Evolutionary conservation across 495 filamentous ascomycete genomes (phyloP), one percentile per base, ranked within the genome.

Genomic region (Cercophora newfieldiana): DNA sequence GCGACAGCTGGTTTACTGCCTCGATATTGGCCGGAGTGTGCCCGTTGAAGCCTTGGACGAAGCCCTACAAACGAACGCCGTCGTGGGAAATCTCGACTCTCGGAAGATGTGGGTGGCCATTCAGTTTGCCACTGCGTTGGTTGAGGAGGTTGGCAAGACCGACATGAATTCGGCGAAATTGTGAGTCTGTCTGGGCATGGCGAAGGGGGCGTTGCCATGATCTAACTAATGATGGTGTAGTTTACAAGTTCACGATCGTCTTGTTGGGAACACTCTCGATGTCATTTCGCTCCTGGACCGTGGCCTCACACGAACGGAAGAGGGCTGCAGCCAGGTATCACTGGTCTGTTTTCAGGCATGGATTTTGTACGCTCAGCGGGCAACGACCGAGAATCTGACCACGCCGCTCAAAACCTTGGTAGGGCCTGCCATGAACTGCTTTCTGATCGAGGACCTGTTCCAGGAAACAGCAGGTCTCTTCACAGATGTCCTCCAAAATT

Each of bases 71-170:
- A 84, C 84, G 16, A 70, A 81, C 29, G 75, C 83, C 29, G 72
- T 91, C 19, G 76, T 91, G 3, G 78, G 74, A 24, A 80, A 78
- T 3, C 74, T 94, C 56, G 82, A 81, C 25, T 74, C 80, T 37
- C 73, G 70, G 1, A 87, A 88, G 68, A 78, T 90, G 28, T 77
- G 83, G 44, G 82, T 83, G 7, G 74, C 90, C 3, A 79, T 94
- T 14, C 92, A 90, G 82, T 94, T 97, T 71, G 85, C 86, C 2
- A 82, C 85, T 54, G 85, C 83, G 18, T 75, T 97, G 8, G 90
- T 89, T 3, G 91, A 96, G 68, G 93, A 97, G 68, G 86, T 88
- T 8, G 83, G 85, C 54, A 90, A 89, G 69, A 82, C 87, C 12
- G 87, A 89, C 67, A 79, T 79, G 37, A 84, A 81, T 55, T 83